These are phyloP conservation scores for Colletotrichum salicis DNA, from an alignment of 2,329 filamentous ascomycete species.

Conservation along the genomic window DNA sequence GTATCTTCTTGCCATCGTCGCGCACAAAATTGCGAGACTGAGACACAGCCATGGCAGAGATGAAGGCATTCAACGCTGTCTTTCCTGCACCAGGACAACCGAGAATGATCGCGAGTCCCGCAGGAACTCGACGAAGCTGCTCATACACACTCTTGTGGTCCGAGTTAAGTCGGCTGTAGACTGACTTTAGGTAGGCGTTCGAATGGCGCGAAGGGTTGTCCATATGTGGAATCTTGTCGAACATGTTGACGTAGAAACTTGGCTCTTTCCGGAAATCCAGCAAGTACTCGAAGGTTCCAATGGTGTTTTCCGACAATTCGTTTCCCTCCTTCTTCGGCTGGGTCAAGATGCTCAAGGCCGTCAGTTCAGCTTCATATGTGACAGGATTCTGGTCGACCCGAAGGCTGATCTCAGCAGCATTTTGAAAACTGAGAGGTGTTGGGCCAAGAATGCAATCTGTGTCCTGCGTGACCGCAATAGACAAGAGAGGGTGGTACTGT, in stretches of 20 bases:
- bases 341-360: constrained; percentile 16
- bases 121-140: constrained; percentile 49
- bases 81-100: constrained; percentile 61
- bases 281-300: constrained; percentile 17
- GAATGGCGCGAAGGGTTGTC: constrained; percentile 13
- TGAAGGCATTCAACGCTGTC: constrained; percentile 57
- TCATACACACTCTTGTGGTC: constrained; percentile 52
- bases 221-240: constrained; percentile 30
- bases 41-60: constrained; percentile 48
- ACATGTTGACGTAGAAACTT: constrained; percentile 17
- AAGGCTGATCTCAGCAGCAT: constrained; percentile 19
- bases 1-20: not conserved
- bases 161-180: constrained; percentile 43
- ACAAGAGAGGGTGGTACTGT: constrained; percentile 10
- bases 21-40: not conserved
- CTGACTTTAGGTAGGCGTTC: not conserved
- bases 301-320: not conserved
- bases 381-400: constrained; percentile 2
- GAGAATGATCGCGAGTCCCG: constrained; percentile 56
- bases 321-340: constrained; percentile 6
- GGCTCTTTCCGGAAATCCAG: constrained; percentile 25
- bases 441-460: not conserved
- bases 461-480: not conserved
- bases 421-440: not conserved
- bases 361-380: constrained; percentile 28